Evolutionary conservation across 2,329 filamentous ascomycete genomes (phyloP), one percentile per base, ranked within the genome.

Genomic region (Verruconis gallopava): DNA sequence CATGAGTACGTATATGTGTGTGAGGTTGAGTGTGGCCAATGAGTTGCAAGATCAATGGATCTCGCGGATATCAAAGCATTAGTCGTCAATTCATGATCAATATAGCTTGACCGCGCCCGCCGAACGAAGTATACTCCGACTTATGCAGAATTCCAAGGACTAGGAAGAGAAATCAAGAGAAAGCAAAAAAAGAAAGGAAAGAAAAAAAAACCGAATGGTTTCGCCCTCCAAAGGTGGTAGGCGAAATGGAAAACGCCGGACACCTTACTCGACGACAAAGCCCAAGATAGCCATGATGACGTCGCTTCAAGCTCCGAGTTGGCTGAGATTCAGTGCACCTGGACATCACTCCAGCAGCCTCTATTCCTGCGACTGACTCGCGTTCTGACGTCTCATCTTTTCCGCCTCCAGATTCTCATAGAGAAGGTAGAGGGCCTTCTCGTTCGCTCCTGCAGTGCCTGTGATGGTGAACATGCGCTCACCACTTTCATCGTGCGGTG

Each of bases 391-490:
- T 55, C 91, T 85, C 79, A 93, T 93, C 76, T 98, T 98, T 71
- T 98, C 91, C 13, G 88, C 89, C 68, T 98, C 91, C 40, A 98
- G 77, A 65, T 98, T 98, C 72, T 98, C 91, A 61, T 98, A 98
- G 49, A 98, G 72, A 42, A 98, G 78, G 64, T 94, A 95, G 20
- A 98, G 72, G 3, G 91, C 91, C 53, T 86, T 89, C 66, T 98
- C 91, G 55, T 98, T 98, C 49, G 86, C 85, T 65, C 81, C 81
- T 46, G 85, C 80, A 47, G 84, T 93, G 51, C 91, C 91, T 75
- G 93, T 95, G 60, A 98, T 98, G 57, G 91, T 98, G 69, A 98
- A 98, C 91, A 98, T 98, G 55, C 91, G 81, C 73, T 98, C 91
- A 51, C 91, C 91, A 46, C 85, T 93, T 52, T 96, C 91, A 54